These are phyloP conservation scores for Ophiostoma perfectum DNA, from an alignment of 2,329 filamentous ascomycete genomes.

Conservation along the genomic window DNA sequence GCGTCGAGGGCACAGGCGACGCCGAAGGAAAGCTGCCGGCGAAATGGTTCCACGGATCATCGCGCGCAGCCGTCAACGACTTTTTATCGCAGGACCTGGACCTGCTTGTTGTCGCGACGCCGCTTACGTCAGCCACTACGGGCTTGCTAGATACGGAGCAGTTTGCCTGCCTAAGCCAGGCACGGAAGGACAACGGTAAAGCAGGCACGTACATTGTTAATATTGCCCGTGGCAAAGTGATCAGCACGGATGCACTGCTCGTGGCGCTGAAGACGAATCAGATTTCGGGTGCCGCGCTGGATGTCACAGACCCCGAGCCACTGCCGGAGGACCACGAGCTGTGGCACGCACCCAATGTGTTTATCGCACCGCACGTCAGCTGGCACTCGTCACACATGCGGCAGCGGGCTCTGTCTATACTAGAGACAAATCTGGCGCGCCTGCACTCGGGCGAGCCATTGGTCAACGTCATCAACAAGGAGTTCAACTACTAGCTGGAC, in stretches of 20 bases:
- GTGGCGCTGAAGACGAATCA: slow-evolving; percentile 47
- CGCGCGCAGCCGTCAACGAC: slow-evolving; percentile 41
- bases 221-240: slow-evolving; percentile 56
- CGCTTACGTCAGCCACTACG: slow-evolving; percentile 45
- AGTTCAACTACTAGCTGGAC: slow-evolving; percentile 25
- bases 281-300: slow-evolving; percentile 62
- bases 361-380: slow-evolving; percentile 53
- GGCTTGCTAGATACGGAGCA: slow-evolving; percentile 46
- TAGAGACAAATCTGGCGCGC: slow-evolving; percentile 38
- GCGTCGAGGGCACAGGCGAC: slow-evolving; percentile 60
- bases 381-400: slow-evolving; percentile 39
- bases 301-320: slow-evolving; percentile 76
- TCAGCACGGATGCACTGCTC: slow-evolving; percentile 54
- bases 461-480: slow-evolving; percentile 25
- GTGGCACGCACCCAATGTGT: slow-evolving; percentile 64
- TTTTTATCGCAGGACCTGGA: slow-evolving; percentile 50
- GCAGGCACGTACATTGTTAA: slow-evolving; percentile 61
- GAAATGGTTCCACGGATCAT: slow-evolving; percentile 47
- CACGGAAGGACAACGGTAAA: slow-evolving; percentile 25
- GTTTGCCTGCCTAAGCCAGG: slow-evolving; percentile 40
- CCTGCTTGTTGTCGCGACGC: slow-evolving; percentile 47
- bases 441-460: slow-evolving; percentile 24
- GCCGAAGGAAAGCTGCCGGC: slow-evolving; percentile 43
- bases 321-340: slow-evolving; percentile 61
- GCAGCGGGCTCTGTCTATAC: slow-evolving; percentile 39